Conservation (phyloP, 1,139 yeast genomes). For the Hyphopichia fennica region DNA sequence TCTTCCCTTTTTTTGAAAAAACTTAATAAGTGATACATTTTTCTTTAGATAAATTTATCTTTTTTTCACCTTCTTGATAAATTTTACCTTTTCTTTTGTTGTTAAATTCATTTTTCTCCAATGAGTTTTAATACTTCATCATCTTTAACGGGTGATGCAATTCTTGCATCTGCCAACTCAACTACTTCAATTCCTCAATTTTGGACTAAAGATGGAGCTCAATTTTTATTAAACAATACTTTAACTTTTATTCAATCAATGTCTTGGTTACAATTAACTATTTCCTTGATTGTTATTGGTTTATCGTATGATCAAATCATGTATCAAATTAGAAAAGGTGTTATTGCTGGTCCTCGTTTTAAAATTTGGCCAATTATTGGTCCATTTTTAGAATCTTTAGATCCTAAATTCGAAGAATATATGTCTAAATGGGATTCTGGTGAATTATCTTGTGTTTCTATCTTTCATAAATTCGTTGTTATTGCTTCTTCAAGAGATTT, state of each 20-base stretch:
- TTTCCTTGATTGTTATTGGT: conserved; percentile 50
- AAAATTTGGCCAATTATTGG: conserved; percentile 95
- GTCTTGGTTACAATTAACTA: conserved; percentile 51
- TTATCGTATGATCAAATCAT: conserved; percentile 77
- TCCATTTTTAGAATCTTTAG: conserved; percentile 91
- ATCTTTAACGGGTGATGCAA: background rate
- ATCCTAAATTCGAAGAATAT: conserved; percentile 94
- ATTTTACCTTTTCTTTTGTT: too few species aligned
- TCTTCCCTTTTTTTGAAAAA: too few species aligned
- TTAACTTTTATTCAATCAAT: conserved; percentile 8
- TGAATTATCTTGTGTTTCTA: conserved; percentile 91
- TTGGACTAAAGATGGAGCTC: background rate
- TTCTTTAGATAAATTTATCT: too few species aligned
- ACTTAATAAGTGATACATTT: too few species aligned
- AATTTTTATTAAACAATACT: conserved; percentile 1
- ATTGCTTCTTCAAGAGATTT: conserved; percentile 90
- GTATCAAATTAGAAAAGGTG: conserved; percentile 78
- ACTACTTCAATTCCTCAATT: background rate
- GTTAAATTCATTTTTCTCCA: too few species aligned
- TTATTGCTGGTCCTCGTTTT: conserved; percentile 83
- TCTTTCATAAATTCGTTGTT: conserved; percentile 95
- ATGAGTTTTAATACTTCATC: conserved; percentile 1
- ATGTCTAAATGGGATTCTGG: conserved; percentile 93
- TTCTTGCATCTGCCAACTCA: background rate
- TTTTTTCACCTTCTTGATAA: too few species aligned